phyloP scores from a whole-genome alignment of 371 early-diverging fungal genomes.

The Coemansia sp. region DNA sequence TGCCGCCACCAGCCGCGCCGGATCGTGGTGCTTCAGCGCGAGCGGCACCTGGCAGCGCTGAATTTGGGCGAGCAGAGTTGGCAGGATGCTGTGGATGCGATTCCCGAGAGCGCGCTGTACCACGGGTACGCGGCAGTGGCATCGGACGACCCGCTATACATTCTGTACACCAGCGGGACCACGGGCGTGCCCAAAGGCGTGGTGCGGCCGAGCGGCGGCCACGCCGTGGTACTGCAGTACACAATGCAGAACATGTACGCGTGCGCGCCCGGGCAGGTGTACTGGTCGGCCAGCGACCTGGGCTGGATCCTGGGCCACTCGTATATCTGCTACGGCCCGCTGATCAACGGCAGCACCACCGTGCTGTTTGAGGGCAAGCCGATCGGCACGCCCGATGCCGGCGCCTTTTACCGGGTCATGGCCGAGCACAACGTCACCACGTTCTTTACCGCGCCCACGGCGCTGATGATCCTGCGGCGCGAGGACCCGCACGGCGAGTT shows the following conservation, averaged over 20 bases:
- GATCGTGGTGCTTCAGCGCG: slow-evolving; percentile 64
- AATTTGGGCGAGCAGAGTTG: slow-evolving; percentile 46
- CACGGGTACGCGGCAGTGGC: slow-evolving; percentile 61
- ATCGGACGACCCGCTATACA: slow-evolving; percentile 88
- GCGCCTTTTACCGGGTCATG: slow-evolving; percentile 77
- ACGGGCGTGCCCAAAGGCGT: slow-evolving; percentile 88
- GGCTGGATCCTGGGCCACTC: slow-evolving; percentile 96
- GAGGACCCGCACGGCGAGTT: slow-evolving; percentile 69
- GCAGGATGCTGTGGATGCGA: slow-evolving; percentile 23
- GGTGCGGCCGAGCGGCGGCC: slow-evolving; percentile 86
- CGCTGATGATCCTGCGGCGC: slow-evolving; percentile 79
- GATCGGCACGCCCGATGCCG: slow-evolving; percentile 77
- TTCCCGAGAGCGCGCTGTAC: slow-evolving; percentile 3
- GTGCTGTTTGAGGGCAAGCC: slow-evolving; percentile 92
- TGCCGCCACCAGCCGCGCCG: slow-evolving; percentile 57
- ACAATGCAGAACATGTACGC: slow-evolving; percentile 78
- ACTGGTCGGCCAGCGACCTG: slow-evolving; percentile 85
- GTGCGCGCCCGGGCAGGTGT: slow-evolving; percentile 67
- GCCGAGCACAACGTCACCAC: slow-evolving; percentile 75
- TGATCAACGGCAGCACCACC: slow-evolving; percentile 81
- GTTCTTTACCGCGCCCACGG: slow-evolving; percentile 93
- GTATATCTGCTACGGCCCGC: slow-evolving; percentile 88
- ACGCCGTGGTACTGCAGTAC: slow-evolving; percentile 77
- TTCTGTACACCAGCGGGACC: slow-evolving; percentile 91
- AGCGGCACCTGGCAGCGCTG: slow-evolving; percentile 55